Base-by-base conservation (phyloP, 768 basidiomycete genomes). In the Lepiota brunneoincarnata region DNA sequence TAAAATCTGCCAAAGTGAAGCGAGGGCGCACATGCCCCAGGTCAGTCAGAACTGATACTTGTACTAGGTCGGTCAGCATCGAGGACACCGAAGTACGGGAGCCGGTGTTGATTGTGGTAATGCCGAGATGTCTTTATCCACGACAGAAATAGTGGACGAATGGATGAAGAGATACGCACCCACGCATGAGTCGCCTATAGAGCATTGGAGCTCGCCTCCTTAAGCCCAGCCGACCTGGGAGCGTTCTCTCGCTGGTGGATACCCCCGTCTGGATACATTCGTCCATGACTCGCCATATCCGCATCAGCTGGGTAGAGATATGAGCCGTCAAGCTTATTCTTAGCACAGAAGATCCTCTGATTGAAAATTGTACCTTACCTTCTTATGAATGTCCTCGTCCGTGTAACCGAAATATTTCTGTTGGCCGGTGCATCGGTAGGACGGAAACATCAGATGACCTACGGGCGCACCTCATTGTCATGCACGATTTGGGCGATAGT, bases 401-500 rank as follows among this genome's bases (percentile, higher is more conserved):
- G 83, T 82, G 53, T 87, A 80, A 14, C 91, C 88, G 62, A 91
- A 93, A 56, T 77, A 83, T 61, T 73, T 75, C 76, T 77, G 49
- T 14, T 42, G 18, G 18, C 34, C 14, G 31, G 40, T 42, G 28
- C 44, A 43, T 34, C 24, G 48, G 38, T 40, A 26, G 11, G 14
- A 20, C 15, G 37, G 5, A 26, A 2, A 31, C 15, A 12, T 21
- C 36, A 9, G 9, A 43, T 15, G 34, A 35, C 38, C 14, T 6
- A 21, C 34, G 39, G 34, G 6, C 61, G 17, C 24, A 82, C 80
- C 69, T 97, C 93, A 63, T 97, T 97, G 69, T 95, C 89, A 66
- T 91, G 90, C 1, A 96, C 92, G 46, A 93, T 87, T 70, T 96
- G 93, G 9, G 93, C 91, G 59, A 96, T 94, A 2, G 92, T 93